Evolutionary conservation across 2,329 filamentous ascomycete species (phyloP), one percentile per base, ranked within the genome.

Genomic region (Botryotinia calthae): DNA sequence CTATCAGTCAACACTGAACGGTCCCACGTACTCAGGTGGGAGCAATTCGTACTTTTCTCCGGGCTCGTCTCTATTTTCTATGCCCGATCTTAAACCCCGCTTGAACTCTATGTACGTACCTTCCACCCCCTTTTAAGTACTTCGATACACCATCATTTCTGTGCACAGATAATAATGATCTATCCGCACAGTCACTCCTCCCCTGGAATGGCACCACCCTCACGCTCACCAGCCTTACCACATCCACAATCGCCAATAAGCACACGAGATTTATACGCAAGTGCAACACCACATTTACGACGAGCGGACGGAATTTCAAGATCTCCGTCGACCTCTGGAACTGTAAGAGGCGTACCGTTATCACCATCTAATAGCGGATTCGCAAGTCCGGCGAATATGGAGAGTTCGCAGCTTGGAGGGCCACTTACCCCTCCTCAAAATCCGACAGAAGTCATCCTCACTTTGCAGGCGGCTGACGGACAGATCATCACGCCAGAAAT

Each of bases 401-500:
- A 81, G 44, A 73, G 73, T 61, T 77, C 79, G 31, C 67, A 71
- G 18, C 71, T 77, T 16, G 74, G 75, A 56, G 74, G 70, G 70
- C 73, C 56, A 37, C 68, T 75, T 22, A 76, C 80, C 42, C 82
- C 82, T 37, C 82, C 82, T 34, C 76, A 84, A 16, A 76, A 76
- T 22, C 75, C 80, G 3, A 84, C 82, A 6, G 81, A 82, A 56
- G 82, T 83, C 9, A 81, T 85, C 69, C 82, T 83, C 75, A 83
- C 84, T 22, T 84, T 89, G 68, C 85, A 83, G 68, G 85, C 85
- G 67, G 83, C 78, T 34, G 82, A 88, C 65, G 86, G 86, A 2
- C 81, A 84, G 58, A 81, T 82, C 2, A 84, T 93, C 54, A 86
- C 85, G 61, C 88, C 90, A 28, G 87, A 88, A 48, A 89, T 93